Percentiles rank a stretch among this genome's conserved stretches.
These are phyloP conservation scores for Coemansia umbellata DNA, from an alignment of 192 early-diverging fungal genomes.

Conservation along the genomic window DNA sequence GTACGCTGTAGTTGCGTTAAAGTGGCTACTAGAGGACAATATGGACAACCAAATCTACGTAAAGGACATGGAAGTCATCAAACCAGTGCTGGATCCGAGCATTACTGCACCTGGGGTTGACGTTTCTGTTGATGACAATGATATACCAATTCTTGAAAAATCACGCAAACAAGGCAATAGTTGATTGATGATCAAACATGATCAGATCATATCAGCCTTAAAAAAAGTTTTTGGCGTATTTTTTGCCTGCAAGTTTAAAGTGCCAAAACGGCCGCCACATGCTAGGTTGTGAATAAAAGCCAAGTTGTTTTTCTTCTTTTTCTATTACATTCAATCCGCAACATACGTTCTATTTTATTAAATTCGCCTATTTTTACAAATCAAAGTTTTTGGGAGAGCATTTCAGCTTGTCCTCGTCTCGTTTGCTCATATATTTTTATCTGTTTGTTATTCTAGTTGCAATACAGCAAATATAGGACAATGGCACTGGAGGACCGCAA, in stretches of 20 bases:
- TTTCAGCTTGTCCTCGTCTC: too few species aligned
- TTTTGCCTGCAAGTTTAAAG: too few species aligned
- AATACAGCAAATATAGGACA: background rate
- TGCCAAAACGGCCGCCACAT: too few species aligned
- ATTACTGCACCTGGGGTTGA: constrained; percentile 9
- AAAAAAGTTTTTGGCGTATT: constrained; percentile 1
- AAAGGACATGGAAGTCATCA: constrained; percentile 14
- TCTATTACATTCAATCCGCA: too few species aligned
- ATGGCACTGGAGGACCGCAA: constrained; percentile 49
- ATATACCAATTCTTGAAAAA: background rate
- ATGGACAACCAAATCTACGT: constrained; percentile 32
- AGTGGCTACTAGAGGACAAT: constrained; percentile 31
- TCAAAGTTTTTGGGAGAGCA: too few species aligned
- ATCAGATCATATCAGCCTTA: background rate
- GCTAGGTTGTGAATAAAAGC: too few species aligned
- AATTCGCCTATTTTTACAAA: too few species aligned
- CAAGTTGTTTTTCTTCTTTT: too few species aligned
- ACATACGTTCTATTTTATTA: too few species aligned
- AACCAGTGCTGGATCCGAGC: constrained; percentile 8
- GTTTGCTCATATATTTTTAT: too few species aligned
- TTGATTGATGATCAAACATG: background rate
- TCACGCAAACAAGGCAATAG: background rate
- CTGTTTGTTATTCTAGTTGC: background rate
- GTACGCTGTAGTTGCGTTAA: constrained; percentile 40
- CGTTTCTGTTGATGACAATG: background rate